Percentiles rank a stretch among this genome's conserved stretches.
phyloP scores from a whole-genome alignment of 2,329 filamentous ascomycete genomes.

The Arthrobotrys musiformis region DNA sequence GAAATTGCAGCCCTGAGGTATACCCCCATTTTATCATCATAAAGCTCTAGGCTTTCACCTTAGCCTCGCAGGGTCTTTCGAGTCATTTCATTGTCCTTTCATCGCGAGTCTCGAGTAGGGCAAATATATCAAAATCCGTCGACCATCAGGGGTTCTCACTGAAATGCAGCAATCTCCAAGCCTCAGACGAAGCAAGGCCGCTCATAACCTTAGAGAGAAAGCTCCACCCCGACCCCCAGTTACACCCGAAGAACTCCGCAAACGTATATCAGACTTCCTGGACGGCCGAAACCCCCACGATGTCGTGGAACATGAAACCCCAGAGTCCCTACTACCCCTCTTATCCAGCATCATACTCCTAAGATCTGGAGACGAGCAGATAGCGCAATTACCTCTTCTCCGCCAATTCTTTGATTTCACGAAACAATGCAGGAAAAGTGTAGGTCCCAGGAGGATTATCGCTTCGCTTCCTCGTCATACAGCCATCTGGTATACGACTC shows the following conservation, averaged over 20 bases:
- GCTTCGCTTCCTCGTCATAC: neutral
- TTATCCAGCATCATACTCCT: neutral
- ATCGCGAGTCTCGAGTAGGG: too few species aligned
- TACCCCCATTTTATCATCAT: too few species aligned
- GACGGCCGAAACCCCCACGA: neutral
- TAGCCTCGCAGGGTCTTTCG: too few species aligned
- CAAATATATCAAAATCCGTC: too few species aligned
- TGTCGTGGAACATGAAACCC: neutral
- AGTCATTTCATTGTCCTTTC: too few species aligned
- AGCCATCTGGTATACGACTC: neutral
- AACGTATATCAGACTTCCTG: neutral
- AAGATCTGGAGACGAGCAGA: neutral
- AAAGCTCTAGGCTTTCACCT: too few species aligned
- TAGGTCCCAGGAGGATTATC: neutral
- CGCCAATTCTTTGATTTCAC: conserved; percentile 8
- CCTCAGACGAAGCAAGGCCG: neutral
- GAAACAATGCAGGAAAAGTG: neutral
- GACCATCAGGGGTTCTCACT: too few species aligned
- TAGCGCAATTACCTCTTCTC: neutral
- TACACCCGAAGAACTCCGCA: neutral
- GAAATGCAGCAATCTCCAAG: neutral
- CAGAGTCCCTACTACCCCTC: conserved; percentile 14
- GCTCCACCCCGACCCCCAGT: neutral
- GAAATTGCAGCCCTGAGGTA: too few species aligned
- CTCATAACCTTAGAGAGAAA: neutral